Base-by-base conservation (phyloP, 768 basidiomycete genomes). In the Pisolithus marmoratus region DNA sequence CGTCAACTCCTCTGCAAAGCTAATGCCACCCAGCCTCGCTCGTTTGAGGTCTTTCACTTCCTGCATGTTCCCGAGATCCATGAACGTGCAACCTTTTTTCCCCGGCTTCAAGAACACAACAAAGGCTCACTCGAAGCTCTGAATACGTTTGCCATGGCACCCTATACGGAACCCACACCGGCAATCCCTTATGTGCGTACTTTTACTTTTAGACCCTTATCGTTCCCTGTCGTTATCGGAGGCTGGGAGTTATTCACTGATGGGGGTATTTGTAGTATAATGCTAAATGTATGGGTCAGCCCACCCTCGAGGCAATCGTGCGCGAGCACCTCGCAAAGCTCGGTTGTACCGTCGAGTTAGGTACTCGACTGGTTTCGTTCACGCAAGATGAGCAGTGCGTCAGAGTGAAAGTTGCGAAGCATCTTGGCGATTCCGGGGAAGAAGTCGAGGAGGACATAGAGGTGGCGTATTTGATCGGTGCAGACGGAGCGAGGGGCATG, bases 41-140 rank as follows among this genome's bases (percentile, higher is more conserved):
- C 76, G 3, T 62, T 76, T 24, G 31, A 34, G 5, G 31, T 14
- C 5, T 34, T 34, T 12, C 31, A 34, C 31, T 34, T 34, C 12
- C 12, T 76, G 79, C 58, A 54, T 74, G 5, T 74, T 75, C 70
- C 71, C 26, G 68, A 74, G n/a, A 63, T 74, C 5, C 24, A 71
- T 43, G 60, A 68, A 38, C 57, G 26, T n/a, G 64, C 68, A 15
- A 67, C 55, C 24, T 51, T 54, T 1, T 50, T 65, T 1, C 53
- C 61, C 7, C 62, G 62, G 0, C 62, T 71, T 3, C 70, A 34
- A 5, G 31, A 34, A 14, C 31, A 34, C 31, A 2, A 34, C 11
- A 34, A 34, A 5, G 31, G 31, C 5, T 34, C 31, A 3, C 31
- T 34, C 63, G 8, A 62, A 36, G 48, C 52, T 20, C 34, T 15